Evolutionary conservation across 371 early-diverging fungal genomes (phyloP).

Genomic region (Quaeritorhiza haematococci): DNA sequence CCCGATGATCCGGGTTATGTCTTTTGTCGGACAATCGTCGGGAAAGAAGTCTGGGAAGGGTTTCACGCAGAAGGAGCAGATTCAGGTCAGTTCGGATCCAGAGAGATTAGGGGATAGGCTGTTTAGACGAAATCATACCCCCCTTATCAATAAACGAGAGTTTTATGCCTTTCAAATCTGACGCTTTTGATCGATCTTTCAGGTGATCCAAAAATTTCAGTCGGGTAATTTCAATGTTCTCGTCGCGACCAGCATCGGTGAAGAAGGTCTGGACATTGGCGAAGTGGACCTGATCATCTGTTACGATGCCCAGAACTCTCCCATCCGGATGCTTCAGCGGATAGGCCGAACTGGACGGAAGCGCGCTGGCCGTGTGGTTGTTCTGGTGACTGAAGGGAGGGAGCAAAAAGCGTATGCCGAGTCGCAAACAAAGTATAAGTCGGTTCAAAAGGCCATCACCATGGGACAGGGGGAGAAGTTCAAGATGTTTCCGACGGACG

Average conservation of each 20-base stretch:
- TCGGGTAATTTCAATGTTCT: slow-evolving; percentile 73
- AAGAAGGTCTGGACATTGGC: slow-evolving; percentile 96
- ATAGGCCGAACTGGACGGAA: slow-evolving; percentile 94
- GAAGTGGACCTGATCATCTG: slow-evolving; percentile 92
- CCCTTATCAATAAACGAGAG: not conserved
- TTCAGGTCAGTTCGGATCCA: slow-evolving; percentile 64
- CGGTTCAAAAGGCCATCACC: slow-evolving; percentile 46
- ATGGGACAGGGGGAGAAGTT: slow-evolving; percentile 33
- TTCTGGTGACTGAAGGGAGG: slow-evolving; percentile 73
- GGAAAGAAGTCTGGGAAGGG: slow-evolving; percentile 52
- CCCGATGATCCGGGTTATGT: slow-evolving; percentile 64
- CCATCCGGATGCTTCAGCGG: slow-evolving; percentile 72
- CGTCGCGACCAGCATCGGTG: slow-evolving; percentile 90
- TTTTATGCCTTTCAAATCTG: no score
- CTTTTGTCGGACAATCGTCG: slow-evolving; percentile 81
- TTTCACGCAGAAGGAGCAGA: slow-evolving; percentile 78
- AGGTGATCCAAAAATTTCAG: slow-evolving; percentile 62
- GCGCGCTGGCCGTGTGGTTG: slow-evolving; percentile 74
- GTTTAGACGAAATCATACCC: no score
- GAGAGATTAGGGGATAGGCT: no score
- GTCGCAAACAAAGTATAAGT: slow-evolving; percentile 36
- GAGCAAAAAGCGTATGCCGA: slow-evolving; percentile 65
- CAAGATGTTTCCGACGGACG: slow-evolving; percentile 24
- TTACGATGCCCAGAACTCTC: slow-evolving; percentile 80
- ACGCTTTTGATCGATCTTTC: slow-evolving; percentile 6